Evolutionary conservation across 106 monocot genomes (phyloP), one percentile per base, ranked within the genome.

Genomic region (Ottelia alismoides): DNA sequence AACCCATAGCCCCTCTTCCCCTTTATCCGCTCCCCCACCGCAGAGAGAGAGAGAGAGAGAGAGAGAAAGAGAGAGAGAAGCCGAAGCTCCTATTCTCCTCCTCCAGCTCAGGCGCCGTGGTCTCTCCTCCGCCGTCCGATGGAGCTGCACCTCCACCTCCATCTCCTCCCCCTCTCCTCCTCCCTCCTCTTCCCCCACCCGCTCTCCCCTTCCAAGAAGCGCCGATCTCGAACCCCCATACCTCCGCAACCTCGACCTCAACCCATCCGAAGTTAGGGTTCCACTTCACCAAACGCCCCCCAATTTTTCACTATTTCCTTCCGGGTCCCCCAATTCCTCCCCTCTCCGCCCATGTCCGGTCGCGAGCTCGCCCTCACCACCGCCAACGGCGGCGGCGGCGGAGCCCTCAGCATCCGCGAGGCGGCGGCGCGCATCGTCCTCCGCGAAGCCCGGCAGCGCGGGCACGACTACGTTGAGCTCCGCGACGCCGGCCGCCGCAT

Each of bases 391-490:
- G 45, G 28, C 30, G 25, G 35, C 56, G 2, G 65, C 45, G 25
- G 35, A n/a, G n/a, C 44, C 1, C 60, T 81, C 22, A 64, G 88
- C 56, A 28, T 96, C 30, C 55, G 81, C 18, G 84, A 88, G 31
- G 68, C 75, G 28, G 78, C 78, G 1, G 84, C 85, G 1, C 77
- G 68, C 65, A 56, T 70, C 12, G 83, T 84, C 4, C 78, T 96
- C 2, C 53, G 73, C 20, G 64, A 81, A 16, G 71, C 75, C 20
- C 62, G 79, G 60, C 76, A 45, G 24, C 52, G 64, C 2, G 94
- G 94, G 45, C 88, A 96, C 53, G 45, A 54, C 10, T 96, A 88
- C 25, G 82, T 96, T 17, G 94, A 96, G 45, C 60, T 88, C 44
- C 68, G 94, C 16, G 71, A 49, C 2, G 71, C 67, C 1, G 92